Conservation (phyloP, 2,329 filamentous ascomycete genomes). For the Hypoxylon rubiginosum region DNA sequence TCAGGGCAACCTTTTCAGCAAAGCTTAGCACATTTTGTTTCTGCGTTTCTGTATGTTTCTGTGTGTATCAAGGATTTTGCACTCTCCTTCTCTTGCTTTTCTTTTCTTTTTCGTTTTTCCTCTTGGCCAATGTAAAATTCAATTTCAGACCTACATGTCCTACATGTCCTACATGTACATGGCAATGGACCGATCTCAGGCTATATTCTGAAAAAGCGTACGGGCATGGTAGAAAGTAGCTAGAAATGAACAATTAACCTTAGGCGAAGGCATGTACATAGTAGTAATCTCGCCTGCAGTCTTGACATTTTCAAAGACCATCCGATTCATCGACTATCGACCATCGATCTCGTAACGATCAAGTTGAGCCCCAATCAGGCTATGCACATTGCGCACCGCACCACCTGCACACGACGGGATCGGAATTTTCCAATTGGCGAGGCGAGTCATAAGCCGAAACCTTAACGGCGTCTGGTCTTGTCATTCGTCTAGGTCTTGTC, state of each 20-base stretch:
- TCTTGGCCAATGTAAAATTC: not conserved
- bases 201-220: slow-evolving; percentile 25
- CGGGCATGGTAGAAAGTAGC: not conserved
- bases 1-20: not conserved
- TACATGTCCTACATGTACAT: no score
- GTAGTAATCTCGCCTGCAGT: not conserved
- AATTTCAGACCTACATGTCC: not conserved
- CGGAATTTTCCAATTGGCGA: slow-evolving; percentile 24
- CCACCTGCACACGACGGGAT: slow-evolving; percentile 11
- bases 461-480: slow-evolving; percentile 15
- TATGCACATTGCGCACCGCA: slow-evolving; percentile 11
- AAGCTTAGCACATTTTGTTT: not conserved
- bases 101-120: not conserved
- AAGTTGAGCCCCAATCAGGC: slow-evolving; percentile 26
- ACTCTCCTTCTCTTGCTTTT: no score
- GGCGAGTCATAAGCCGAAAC: slow-evolving; percentile 32
- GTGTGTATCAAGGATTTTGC: no score
- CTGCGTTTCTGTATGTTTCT: not conserved
- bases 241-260: slow-evolving; percentile 35
- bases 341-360: slow-evolving; percentile 15
- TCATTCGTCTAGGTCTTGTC: not conserved
- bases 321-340: no score
- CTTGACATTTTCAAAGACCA: slow-evolving; percentile 13
- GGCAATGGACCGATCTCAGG: slow-evolving; percentile 28
- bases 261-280: no score